Base-by-base conservation (phyloP, 2,329 filamentous ascomycete genomes). In the Aspergillus pseudotamarii region DNA sequence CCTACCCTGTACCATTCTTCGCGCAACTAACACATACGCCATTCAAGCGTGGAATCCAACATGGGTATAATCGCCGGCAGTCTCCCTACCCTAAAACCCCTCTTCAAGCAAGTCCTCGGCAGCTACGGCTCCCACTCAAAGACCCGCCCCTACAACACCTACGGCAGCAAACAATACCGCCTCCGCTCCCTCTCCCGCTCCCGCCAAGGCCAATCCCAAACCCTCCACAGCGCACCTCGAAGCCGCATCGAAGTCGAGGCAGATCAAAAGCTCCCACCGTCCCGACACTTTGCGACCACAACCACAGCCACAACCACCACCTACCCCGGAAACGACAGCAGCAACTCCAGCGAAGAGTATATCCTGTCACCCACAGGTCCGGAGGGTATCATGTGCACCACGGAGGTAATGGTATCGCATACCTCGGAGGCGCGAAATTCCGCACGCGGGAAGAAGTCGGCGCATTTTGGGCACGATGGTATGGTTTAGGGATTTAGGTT, bases 31-130 rank as follows among this genome's bases (percentile, higher is more conserved):
- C 41, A 10, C 32, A 55, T 19, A 10, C 9, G 6, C 30, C 14
- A 23, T 21, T 30, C 19, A 9, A 68, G 69, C 11, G 70, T 70
- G n/a, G 74, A 76, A 64, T 63, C 69, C 43, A 75, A 70, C 57
- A 70, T 68, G 26, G 73, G 74, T 10, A 77, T 77, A 16, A 67
- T 76, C 1, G 73, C 72, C 4, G 75, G 73, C 23, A 74, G 66
- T 38, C 68, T 76, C 12, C 73, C 74, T 6, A 69, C 72, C 14
- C 69, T 77, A 1, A 73, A 74, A 41, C 75, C 75, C 2, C 67
- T 77, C 23, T 73, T 76, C 57, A 73, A 74, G 41, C 58, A 57
- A 34, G 58, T 70, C n/a, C 68, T 74, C 21, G 66, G 66, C 41
- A 65, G 60, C 58, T 68, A 69, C 55, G 66, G 64, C 36, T 68